Percentiles rank a stretch among this genome's conserved stretches.
Conservation (phyloP, 2,329 filamentous ascomycete genomes). For the Trichoderma brevicompactum region DNA sequence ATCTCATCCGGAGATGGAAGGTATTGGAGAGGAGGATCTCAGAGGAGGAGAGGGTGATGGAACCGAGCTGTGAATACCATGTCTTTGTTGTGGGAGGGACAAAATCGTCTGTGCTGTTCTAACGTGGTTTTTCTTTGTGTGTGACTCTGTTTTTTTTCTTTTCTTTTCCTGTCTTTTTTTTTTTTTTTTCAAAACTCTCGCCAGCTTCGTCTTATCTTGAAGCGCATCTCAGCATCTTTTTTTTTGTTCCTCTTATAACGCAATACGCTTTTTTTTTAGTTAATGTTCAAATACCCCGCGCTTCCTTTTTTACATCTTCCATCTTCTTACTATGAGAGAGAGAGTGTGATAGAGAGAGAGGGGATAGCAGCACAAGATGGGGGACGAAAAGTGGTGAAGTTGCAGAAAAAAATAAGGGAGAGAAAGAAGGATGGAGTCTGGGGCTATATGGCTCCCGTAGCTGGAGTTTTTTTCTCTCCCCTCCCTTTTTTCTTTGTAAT, state of each 20-base stretch:
- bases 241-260: constrained; percentile 22
- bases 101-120: constrained; percentile 20
- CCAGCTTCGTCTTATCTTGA: constrained; percentile 18
- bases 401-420: neutral
- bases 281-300: constrained; percentile 26
- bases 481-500: neutral
- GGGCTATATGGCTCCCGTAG: neutral
- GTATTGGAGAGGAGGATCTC: neutral
- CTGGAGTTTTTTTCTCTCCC: neutral
- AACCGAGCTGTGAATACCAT: constrained; percentile 20
- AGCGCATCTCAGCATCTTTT: constrained; percentile 20
- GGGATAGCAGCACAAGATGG: constrained; percentile 7
- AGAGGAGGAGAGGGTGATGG: neutral
- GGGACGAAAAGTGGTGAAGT: neutral
- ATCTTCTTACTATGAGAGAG: neutral
- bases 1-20: neutral
- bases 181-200: constrained; percentile 1
- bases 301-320: neutral
- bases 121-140: constrained; percentile 13
- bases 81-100: constrained; percentile 20
- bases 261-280: constrained; percentile 19
- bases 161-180: neutral
- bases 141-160: neutral
- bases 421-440: neutral
- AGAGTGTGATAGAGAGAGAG: neutral